Base-by-base conservation (phyloP, 2,329 filamentous ascomycete species). In the Thielaviopsis populi region DNA sequence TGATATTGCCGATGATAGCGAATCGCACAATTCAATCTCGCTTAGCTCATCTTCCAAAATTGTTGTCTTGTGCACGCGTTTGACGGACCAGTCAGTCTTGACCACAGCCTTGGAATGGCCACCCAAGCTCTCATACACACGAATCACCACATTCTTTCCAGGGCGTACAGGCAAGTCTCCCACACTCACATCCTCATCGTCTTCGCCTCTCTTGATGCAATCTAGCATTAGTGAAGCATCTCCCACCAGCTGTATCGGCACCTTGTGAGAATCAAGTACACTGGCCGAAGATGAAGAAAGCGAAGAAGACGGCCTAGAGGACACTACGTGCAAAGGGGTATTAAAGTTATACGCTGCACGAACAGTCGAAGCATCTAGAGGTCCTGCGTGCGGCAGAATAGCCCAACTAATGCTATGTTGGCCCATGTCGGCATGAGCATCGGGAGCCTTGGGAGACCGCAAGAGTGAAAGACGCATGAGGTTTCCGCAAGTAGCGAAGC, bases 391-490 rank as follows among this genome's bases (percentile, higher is more conserved):
- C 1, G 92, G 92, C 69, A 96, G 79, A 68, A 97, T 91, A 24
- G 89, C 91, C 82, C 92, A 97, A 67, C 88, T 86, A 69, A 96
- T 95, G 67, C 80, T 80, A 73, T 97, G 92, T 50, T 79, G 81
- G 62, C 90, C 92, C 91, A 97, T 96, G 72, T 97, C 92, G 48
- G 92, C 92, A 70, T 96, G 86, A 5, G 84, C 91, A 73, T 97
- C 92, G 0, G 92, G 92, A 0, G 92, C 91, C 73, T 97, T 97
- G 24, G 92, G 88, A 5, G 91, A 85, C 48, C 92, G 85, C 19
- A 96, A 81, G 22, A 97, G 80, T 15, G 87, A 91, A 10, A 97
- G 79, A 3, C 92, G 85, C 92, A 97, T 97, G 63, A 91, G 74
- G 71, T 88, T 94, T 53, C 92, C 92, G 58, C 82, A 84, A 15